Base-by-base conservation (phyloP, 257 asterid genomes). In the Solanum verrucosum region DNA sequence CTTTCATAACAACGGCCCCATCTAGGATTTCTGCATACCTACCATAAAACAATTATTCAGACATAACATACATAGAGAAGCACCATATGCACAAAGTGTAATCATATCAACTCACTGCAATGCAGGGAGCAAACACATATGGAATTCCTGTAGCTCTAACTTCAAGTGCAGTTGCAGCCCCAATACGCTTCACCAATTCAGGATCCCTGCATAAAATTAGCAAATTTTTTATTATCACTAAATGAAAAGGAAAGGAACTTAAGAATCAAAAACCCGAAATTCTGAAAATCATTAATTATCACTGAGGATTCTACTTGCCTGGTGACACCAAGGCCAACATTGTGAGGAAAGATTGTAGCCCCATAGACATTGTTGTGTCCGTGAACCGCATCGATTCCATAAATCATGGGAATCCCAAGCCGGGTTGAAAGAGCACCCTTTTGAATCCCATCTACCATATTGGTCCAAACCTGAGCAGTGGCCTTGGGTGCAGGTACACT, bases 111-210 rank as follows among this genome's bases (percentile, higher is more conserved):
- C 86, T 91, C 89, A 94, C 98, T 86, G 98, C 98, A 38, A 94
- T 91, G 92, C 98, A 95, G 71, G 98, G 98, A 25, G 98, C 92
- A 70, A 95, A 93, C n/a, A 92, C 93, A 42, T 95, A 93, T n/a
- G 88, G 95, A 88, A 95, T 95, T 87, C 98, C 98, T 0, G 98
- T 95, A 42, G 98, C 98, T 84, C 98, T 93, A 72, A 95, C 93
- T 95, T 95, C 98, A 59, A 92, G 91, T 49, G 98, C 98, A 86
- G 98, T 95, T 13, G 98, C 98, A 74, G 96, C 96, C 85, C 98
- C 98, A 38, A 94, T 95, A 87, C 93, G 92, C 91, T 93, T 95
- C 91, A 93, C 25, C 16, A 95, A 95, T 12, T 88, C 90, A 9
- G 95, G 96, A 91, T 93, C 98, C 88, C 98, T 94, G 93, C 79